These are phyloP conservation scores for Aspergillus neoniger DNA, from an alignment of 2,329 filamentous ascomycete genomes.

Conservation along the genomic window DNA sequence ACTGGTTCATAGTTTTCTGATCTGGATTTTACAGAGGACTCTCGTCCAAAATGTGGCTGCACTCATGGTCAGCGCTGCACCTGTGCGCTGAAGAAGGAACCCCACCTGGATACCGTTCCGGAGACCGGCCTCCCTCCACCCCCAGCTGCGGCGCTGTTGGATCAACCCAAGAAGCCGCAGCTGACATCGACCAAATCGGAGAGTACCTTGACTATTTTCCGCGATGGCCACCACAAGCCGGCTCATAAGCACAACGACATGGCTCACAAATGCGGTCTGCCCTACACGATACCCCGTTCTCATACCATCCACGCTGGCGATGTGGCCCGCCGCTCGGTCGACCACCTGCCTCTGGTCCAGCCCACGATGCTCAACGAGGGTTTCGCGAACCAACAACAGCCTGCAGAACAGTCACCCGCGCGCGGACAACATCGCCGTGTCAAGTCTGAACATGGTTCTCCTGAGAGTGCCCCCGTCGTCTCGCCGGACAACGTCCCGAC, in stretches of 20 bases:
- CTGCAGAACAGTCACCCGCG: constrained; percentile 33
- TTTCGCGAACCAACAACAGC: constrained; percentile 24
- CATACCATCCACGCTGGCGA: constrained; percentile 53
- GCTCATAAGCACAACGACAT: constrained; percentile 66
- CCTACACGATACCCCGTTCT: constrained; percentile 62
- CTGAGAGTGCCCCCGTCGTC: constrained; percentile 39
- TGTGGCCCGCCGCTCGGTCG: constrained; percentile 53
- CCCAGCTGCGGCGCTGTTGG: constrained; percentile 44
- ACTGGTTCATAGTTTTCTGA: constrained; percentile 34
- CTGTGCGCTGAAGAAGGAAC: constrained; percentile 63
- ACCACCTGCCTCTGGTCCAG: constrained; percentile 51
- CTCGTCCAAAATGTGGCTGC: constrained; percentile 51
- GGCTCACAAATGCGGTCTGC: constrained; percentile 62
- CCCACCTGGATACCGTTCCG: constrained; percentile 51
- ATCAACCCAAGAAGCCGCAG: constrained; percentile 55
- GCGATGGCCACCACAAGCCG: constrained; percentile 66
- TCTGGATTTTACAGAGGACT: constrained; percentile 37
- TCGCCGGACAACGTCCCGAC: constrained; percentile 28
- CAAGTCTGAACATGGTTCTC: constrained; percentile 51
- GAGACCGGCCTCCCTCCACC: constrained; percentile 48
- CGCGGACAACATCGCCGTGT: constrained; percentile 39
- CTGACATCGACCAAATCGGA: constrained; percentile 62
- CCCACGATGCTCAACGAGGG: constrained; percentile 34
- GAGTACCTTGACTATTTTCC: constrained; percentile 60
- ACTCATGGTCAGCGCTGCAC: constrained; percentile 61